Evolutionary conservation across 345 rosid species (phyloP).

Genomic region (Toxicodendron radicans): DNA sequence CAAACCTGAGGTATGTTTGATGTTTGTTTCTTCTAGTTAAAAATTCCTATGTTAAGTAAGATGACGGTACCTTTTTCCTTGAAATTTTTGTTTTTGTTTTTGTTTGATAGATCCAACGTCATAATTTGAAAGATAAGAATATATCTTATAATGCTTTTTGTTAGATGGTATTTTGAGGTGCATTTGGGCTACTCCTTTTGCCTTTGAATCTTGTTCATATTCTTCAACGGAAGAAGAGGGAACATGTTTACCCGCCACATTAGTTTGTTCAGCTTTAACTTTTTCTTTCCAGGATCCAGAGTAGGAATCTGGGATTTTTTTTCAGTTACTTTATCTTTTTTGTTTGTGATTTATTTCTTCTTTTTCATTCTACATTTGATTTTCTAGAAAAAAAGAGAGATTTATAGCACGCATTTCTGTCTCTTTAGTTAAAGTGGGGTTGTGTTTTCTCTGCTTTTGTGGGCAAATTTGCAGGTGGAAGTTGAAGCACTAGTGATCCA

Average conservation of each 20-base stretch:
- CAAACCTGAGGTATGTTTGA: slow-evolving; percentile 68
- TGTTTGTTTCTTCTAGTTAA: neutral
- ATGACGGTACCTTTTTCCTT: too few species aligned
- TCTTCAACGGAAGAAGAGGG: neutral
- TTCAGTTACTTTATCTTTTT: neutral
- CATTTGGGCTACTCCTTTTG: neutral
- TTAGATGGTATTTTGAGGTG: neutral
- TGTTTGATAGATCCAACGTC: neutral
- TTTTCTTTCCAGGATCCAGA: slow-evolving; percentile 10
- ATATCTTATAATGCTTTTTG: slow-evolving; percentile 3
- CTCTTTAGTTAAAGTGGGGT: neutral
- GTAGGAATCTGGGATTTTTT: neutral
- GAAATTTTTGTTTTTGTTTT: too few species aligned
- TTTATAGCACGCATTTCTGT: neutral
- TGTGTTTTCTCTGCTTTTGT: slow-evolving; percentile 9
- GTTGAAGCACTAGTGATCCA: slow-evolving; percentile 86
- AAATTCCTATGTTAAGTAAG: neutral
- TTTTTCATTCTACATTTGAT: neutral
- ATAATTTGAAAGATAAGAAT: neutral
- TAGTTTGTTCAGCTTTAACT: slow-evolving; percentile 9
- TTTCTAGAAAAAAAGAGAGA: neutral
- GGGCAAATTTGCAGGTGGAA: slow-evolving; percentile 62
- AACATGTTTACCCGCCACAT: neutral
- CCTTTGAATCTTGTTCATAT: neutral
- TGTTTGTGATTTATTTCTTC: neutral